phyloP scores from a whole-genome alignment of 495 filamentous ascomycete species.

The Aspergillus bridgeri region DNA sequence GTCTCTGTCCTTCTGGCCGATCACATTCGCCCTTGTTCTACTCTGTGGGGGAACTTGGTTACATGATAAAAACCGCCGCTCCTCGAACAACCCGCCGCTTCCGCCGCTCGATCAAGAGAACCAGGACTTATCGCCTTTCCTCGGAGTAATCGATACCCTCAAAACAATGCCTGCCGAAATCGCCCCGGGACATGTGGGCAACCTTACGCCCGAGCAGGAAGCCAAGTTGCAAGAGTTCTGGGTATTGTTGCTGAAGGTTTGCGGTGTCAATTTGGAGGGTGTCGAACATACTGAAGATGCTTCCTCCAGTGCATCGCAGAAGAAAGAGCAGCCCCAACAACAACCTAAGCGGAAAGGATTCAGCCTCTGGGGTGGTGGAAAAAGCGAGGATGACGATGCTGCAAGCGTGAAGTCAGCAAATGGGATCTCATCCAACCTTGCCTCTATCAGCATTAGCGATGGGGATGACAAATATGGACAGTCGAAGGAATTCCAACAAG shows the following conservation, averaged over 20 bases:
- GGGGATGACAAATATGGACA: conserved; percentile 91
- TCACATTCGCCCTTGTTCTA: conserved; percentile 32
- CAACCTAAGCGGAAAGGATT: conserved; percentile 60
- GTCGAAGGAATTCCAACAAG: conserved; percentile 78
- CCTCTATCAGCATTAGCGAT: conserved; percentile 44
- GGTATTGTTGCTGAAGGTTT: conserved; percentile 72
- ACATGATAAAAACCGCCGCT: conserved; percentile 30
- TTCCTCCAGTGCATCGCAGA: conserved; percentile 20
- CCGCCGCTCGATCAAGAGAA: conserved; percentile 12
- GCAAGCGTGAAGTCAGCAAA: conserved; percentile 28
- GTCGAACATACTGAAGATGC: conserved; percentile 26
- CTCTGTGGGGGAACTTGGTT: conserved; percentile 37
- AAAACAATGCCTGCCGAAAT: conserved; percentile 38
- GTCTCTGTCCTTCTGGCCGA: conserved; percentile 39
- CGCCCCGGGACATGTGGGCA: conserved; percentile 77
- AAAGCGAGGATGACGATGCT: conserved; percentile 55
- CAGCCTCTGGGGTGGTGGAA: conserved; percentile 54
- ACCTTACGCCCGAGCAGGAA: conserved; percentile 83
- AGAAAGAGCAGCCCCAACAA: conserved; percentile 71
- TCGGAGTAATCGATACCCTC: conserved; percentile 42
- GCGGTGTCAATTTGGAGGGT: conserved; percentile 55
- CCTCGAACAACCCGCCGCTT: conserved; percentile 10
- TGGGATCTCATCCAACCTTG: conserved; percentile 28
- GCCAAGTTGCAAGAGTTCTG: conserved; percentile 86
- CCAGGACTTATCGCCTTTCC: conserved; percentile 20